Conservation (phyloP, 176 grass and related monocot genomes). For the Rhynchospora breviuscula region DNA sequence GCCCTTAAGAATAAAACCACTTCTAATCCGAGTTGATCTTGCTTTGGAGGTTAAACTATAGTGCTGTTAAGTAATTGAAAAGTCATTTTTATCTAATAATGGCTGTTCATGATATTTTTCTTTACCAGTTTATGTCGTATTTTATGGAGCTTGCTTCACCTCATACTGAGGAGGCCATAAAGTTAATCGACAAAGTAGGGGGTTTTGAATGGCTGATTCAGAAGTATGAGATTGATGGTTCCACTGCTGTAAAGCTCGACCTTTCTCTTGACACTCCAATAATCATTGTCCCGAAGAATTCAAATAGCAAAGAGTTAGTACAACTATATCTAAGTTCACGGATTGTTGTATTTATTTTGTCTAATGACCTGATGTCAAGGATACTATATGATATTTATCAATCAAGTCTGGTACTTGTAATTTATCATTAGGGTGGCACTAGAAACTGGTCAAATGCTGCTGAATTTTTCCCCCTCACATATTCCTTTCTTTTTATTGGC, state of each 20-base stretch:
- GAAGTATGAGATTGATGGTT: conserved; percentile 97
- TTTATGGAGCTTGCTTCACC: conserved; percentile 99
- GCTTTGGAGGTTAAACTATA: background rate
- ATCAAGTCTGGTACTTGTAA: background rate
- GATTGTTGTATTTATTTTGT: background rate
- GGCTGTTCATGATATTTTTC: background rate
- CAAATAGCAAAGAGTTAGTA: conserved; percentile 79
- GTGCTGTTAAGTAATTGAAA: background rate
- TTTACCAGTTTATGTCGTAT: conserved; percentile 84
- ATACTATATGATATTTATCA: background rate
- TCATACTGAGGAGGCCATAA: conserved; percentile 93
- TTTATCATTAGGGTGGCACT: background rate
- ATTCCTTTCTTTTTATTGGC: background rate
- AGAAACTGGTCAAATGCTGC: background rate
- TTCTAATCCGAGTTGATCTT: background rate
- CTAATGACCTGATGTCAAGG: background rate
- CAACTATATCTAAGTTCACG: background rate
- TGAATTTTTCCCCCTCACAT: no score
- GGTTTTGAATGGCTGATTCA: conserved; percentile 93
- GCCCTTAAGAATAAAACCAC: background rate
- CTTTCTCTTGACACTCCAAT: conserved; percentile 93
- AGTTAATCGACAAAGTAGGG: conserved; percentile 95
- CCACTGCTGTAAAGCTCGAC: conserved; percentile 81
- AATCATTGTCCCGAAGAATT: conserved; percentile 88
- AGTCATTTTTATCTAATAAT: background rate